Base-by-base conservation (phyloP, 768 basidiomycete genomes). In the Xerocomellus intermedius region DNA sequence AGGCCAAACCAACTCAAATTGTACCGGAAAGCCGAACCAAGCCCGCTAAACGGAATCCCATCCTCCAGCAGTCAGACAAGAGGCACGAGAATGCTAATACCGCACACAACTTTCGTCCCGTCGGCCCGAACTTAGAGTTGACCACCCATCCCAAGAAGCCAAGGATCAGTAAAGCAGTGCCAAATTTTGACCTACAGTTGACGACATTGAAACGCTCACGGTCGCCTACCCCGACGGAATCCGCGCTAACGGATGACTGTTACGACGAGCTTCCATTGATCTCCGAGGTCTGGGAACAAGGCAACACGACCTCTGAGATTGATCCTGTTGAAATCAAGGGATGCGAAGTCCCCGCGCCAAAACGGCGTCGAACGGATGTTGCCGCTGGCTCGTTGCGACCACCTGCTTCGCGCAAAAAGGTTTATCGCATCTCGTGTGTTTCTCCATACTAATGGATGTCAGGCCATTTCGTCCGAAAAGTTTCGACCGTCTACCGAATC, bases 121-220 rank as follows among this genome's bases (percentile, higher is more conserved):
- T 68, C 8, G 67, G 72, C 17, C 72, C 74, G 49, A 75, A 77
- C 26, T 62, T 81, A 63, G 85, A 82, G 62, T 57, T 80, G n/a
- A 70, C 73, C 9, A 47, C 57, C 21, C 35, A 14, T n/a, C 43
- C 47, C 8, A 56, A 45, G 49, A 51, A 39, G 47, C 39, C 50
- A 21, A 50, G 45, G 36, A 43, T n/a, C 16, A 37, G 21, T n/a
- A 74, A 61, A 56, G 37, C 68, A 8, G 56, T 61, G 3, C 75
- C 79, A 24, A 73, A 82, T 56, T 83, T 83, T 56, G 74, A 82
- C 54, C 58, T 86, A 22, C 73, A 81, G 48, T 77, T 86, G 44
- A 67, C 79, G 43, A 60, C 64, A 42, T 49, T 65, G 48, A 52
- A 59, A 58, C 57, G 67, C 60, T 55, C 54, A 59, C 50, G 49